Evolutionary conservation across 73 alveolate genomes (phyloP).

Genomic region (Paraurostyla sp.): DNA sequence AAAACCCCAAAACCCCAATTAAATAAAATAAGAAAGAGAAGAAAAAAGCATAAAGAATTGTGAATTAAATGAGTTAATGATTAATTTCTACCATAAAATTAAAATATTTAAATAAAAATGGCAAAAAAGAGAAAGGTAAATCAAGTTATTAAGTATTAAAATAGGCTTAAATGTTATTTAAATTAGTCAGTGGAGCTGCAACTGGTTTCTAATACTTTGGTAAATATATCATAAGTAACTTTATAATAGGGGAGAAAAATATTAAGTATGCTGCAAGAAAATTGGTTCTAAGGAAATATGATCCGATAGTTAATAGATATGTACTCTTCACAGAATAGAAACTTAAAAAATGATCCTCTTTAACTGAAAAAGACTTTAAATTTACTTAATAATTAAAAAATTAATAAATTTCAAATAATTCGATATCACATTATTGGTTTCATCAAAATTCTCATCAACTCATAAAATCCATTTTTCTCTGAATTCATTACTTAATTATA

Average conservation of each 20-base stretch:
- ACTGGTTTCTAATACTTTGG: conserved; percentile 77
- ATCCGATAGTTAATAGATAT: conserved; percentile 74
- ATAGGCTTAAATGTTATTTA: conserved; percentile 64
- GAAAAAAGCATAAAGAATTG: too few species aligned
- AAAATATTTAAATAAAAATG: too few species aligned
- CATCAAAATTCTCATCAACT: not conserved
- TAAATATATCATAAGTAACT: not conserved
- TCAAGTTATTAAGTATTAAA: not conserved
- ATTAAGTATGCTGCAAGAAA: conserved; percentile 70
- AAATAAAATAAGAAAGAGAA: too few species aligned
- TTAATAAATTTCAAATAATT: not conserved
- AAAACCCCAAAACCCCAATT: too few species aligned
- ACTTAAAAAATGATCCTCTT: conserved; percentile 54
- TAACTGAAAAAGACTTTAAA: not conserved
- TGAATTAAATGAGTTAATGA: too few species aligned
- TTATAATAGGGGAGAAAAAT: conserved; percentile 66
- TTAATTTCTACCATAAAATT: too few species aligned
- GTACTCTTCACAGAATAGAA: conserved; percentile 68
- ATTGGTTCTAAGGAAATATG: conserved; percentile 65
- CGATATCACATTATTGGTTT: not conserved
- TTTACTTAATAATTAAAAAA: not conserved
- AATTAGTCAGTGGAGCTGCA: conserved; percentile 65
- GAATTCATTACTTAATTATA: too few species aligned
- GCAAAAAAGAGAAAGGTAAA: conserved; percentile 71
- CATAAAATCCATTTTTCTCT: not conserved